phyloP scores from a whole-genome alignment of 2,329 filamentous ascomycete genomes.

The Zarea fungicola region DNA sequence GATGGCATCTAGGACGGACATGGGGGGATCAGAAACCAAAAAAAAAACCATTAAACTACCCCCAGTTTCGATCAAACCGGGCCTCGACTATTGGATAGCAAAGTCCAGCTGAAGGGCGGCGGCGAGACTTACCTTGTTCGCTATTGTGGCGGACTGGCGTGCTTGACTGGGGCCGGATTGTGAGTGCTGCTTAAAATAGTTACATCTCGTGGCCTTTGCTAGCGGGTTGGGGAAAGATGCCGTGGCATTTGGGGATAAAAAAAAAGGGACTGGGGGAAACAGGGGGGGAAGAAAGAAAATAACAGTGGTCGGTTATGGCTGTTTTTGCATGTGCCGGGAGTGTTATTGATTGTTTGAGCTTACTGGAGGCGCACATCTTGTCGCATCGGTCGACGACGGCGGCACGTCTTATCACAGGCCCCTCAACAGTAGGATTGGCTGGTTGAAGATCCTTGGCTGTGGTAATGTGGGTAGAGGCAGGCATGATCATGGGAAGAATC shows the following conservation, averaged over 20 bases:
- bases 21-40: conserved; percentile 8
- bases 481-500: conserved; percentile 55
- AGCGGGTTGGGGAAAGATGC: conserved; percentile 1
- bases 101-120: background rate
- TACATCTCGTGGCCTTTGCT: conserved; percentile 16
- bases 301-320: background rate
- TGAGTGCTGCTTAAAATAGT: conserved; percentile 45
- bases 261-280: conserved; percentile 6
- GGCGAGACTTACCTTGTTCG: conserved; percentile 49
- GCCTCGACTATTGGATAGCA: background rate
- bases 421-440: conserved; percentile 26
- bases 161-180: conserved; percentile 55
- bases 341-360: conserved; percentile 27
- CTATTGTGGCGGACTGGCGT: conserved; percentile 66
- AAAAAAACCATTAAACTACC: background rate
- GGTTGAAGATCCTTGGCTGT: conserved; percentile 42
- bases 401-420: conserved; percentile 32
- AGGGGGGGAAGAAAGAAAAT: conserved; percentile 2
- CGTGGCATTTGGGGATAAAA: conserved; percentile 9
- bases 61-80: background rate
- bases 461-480: conserved; percentile 52
- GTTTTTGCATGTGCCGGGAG: background rate
- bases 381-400: conserved; percentile 62
- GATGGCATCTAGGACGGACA: conserved; percentile 51
- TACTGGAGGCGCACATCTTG: conserved; percentile 61